phyloP scores from a whole-genome alignment of 1,139 yeast species.

The Kodamaea suecica region DNA sequence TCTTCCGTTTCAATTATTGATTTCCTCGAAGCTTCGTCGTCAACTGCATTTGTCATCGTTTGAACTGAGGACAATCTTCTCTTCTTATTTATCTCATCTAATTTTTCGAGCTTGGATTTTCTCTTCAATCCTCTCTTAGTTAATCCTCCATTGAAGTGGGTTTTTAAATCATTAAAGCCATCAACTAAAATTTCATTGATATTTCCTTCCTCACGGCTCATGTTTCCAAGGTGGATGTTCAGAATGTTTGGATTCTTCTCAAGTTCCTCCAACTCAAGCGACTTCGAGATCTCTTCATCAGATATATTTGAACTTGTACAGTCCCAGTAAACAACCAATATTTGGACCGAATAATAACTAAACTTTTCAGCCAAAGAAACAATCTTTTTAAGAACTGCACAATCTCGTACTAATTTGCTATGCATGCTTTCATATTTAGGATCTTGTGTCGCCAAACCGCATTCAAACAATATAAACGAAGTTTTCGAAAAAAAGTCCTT shows the following conservation, averaged over 20 bases:
- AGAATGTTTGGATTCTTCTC: slow-evolving; percentile 15
- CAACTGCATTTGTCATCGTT: background rate
- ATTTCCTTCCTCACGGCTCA: slow-evolving; percentile 28
- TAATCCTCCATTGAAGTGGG: slow-evolving; percentile 28
- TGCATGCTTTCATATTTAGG: slow-evolving; percentile 17
- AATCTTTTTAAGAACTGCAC: slow-evolving; percentile 36
- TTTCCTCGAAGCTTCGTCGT: slow-evolving; percentile 5
- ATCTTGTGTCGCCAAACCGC: slow-evolving; percentile 34
- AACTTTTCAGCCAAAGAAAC: slow-evolving; percentile 34
- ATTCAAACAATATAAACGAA: slow-evolving; percentile 44
- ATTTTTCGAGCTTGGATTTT: slow-evolving; percentile 12
- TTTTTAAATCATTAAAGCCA: slow-evolving; percentile 25
- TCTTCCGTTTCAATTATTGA: slow-evolving; percentile 7
- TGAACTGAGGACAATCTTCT: slow-evolving; percentile 2
- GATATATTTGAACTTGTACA: slow-evolving; percentile 19
- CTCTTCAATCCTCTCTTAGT: slow-evolving; percentile 31
- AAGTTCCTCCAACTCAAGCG: slow-evolving; percentile 18
- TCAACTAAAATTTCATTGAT: slow-evolving; percentile 27
- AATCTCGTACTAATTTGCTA: slow-evolving; percentile 35
- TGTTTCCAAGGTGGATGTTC: slow-evolving; percentile 32
- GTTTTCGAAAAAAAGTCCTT: slow-evolving; percentile 37
- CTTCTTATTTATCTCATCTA: slow-evolving; percentile 9
- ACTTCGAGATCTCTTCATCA: slow-evolving; percentile 16
- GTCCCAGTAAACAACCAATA: slow-evolving; percentile 43
- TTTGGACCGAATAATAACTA: slow-evolving; percentile 34